These are phyloP conservation scores for Ophiosphaerella herpotricha DNA, from an alignment of 2,329 filamentous ascomycete genomes.

Conservation along the genomic window DNA sequence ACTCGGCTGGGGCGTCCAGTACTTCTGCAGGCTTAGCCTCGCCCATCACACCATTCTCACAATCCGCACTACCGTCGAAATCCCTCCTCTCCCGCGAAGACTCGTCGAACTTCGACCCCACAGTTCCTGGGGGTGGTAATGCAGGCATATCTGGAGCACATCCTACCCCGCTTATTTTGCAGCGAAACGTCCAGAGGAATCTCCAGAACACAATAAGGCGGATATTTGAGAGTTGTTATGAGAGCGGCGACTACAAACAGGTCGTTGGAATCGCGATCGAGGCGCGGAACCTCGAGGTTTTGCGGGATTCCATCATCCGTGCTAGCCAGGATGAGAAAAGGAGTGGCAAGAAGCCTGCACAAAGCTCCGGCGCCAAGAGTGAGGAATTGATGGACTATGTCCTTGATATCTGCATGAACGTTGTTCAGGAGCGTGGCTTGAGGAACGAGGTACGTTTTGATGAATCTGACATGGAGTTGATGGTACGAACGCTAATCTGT, in stretches of 20 bases:
- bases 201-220: slow-evolving; percentile 84
- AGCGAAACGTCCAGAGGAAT: slow-evolving; percentile 75
- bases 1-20: slow-evolving; percentile 66
- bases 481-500: slow-evolving; percentile 14
- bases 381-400: slow-evolving; percentile 98
- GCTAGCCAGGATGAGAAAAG: slow-evolving; percentile 84
- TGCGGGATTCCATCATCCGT: slow-evolving; percentile 83
- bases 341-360: slow-evolving; percentile 62
- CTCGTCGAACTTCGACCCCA: slow-evolving; percentile 65
- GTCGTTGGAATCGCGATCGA: slow-evolving; percentile 97
- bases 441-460: slow-evolving; percentile 64
- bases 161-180: slow-evolving; percentile 67
- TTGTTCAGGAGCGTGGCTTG: slow-evolving; percentile 90
- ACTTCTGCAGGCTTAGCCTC: slow-evolving; percentile 73
- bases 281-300: slow-evolving; percentile 85
- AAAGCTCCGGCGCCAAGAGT: slow-evolving; percentile 63
- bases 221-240: slow-evolving; percentile 88
- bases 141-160: slow-evolving; percentile 58
- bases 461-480: neutral
- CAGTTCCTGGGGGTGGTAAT: slow-evolving; percentile 61
- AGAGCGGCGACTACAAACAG: slow-evolving; percentile 86
- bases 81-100: slow-evolving; percentile 85
- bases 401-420: slow-evolving; percentile 93
- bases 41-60: slow-evolving; percentile 92
- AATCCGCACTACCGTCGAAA: slow-evolving; percentile 90